Evolutionary conservation across 1,284 basidiomycete species (phyloP), one percentile per base, ranked within the genome.

Genomic region (Apiotrichum siamense): DNA sequence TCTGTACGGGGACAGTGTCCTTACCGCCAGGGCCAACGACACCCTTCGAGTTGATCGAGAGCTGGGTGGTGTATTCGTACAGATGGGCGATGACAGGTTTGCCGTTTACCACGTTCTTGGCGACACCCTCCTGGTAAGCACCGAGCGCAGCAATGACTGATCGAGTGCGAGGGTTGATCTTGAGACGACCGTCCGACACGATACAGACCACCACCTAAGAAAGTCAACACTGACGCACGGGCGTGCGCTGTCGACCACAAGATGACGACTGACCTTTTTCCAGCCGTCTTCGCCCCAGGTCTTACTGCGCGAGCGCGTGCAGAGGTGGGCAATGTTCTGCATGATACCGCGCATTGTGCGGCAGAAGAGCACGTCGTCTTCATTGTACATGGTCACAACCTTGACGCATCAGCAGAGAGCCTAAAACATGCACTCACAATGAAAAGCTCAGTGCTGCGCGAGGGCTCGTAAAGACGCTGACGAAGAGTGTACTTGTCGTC

Each of bases 251-350:
- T 4, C 6, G n/a, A 18, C 10, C 35, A 21, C 23, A 25, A 24
- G 15, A 25, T 4, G 11, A 12, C 7, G 27, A 44, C 65, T 33
- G 27, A 84, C 88, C 80, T 96, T 97, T 78, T 96, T 94, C 93
- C 93, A 97, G 0, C 92, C 91, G 0, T 96, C 89, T 68, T 88
- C 86, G 1, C 91, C 91, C 93, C 93, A 97, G 1, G 86, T 96
- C 78, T 88, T 90, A 61, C 84, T 87, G 49, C 79, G 67, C 5
- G 50, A 52, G 10, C 66, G 52, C 4, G 60, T 61, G 53, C 69
- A 69, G 20, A 72, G 57, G 59, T 74, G 70, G 0, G 70, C 68
- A 38, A 75, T 67, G 64, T 92, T 92, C 77, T 85, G 88, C 76
- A 94, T 89, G 13, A 94, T 86, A 51, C 90, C 90, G 62, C 91